These are phyloP conservation scores for Fusarium clavum DNA, from an alignment of 2,329 filamentous ascomycete species.

Conservation along the genomic window DNA sequence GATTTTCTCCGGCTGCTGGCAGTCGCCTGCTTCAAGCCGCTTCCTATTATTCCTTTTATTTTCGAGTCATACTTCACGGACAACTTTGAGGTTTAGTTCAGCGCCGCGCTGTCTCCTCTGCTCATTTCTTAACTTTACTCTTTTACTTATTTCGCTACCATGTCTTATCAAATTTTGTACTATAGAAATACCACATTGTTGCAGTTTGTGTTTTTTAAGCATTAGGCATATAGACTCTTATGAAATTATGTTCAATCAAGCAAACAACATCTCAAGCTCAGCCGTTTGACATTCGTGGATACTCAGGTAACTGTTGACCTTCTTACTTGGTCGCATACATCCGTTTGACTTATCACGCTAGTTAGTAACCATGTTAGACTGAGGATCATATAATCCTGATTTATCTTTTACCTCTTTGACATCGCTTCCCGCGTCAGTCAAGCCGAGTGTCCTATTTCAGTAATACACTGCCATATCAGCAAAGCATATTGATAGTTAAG, in stretches of 20 bases:
- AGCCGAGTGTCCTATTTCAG: background rate
- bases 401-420: background rate
- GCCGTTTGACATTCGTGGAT: background rate
- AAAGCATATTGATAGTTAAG: background rate
- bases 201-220: constrained; percentile 14
- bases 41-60: constrained; percentile 1
- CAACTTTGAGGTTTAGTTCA: background rate
- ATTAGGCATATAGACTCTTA: constrained; percentile 36
- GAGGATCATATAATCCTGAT: background rate
- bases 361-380: background rate
- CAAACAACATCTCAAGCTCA: background rate
- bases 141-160: background rate
- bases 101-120: background rate
- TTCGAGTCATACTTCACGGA: constrained; percentile 8
- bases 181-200: constrained; percentile 37
- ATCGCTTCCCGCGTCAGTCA: background rate
- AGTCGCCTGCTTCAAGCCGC: constrained; percentile 14
- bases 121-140: background rate
- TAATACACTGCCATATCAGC: background rate
- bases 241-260: background rate
- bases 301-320: background rate
- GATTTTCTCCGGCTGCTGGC: constrained; percentile 30
- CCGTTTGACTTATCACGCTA: background rate
- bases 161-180: constrained; percentile 18
- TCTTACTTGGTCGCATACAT: background rate